Conservation (phyloP, 2,329 filamentous ascomycete genomes). For the Colletotrichum echinochloae region DNA sequence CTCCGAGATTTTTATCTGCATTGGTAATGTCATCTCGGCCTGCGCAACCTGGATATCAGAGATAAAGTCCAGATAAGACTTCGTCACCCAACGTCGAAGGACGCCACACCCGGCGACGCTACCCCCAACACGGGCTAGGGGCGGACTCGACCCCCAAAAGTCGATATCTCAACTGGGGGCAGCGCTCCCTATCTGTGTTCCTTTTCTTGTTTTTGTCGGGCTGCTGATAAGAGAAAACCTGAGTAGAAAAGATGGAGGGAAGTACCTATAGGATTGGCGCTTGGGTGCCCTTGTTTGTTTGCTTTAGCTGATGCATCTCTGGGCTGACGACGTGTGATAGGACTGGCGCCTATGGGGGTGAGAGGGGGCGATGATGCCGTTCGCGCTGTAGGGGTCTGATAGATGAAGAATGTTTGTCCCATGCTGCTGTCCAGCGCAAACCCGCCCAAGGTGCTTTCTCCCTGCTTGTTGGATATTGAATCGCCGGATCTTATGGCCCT, state of each 20-base stretch:
- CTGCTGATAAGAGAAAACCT: constrained; percentile 35
- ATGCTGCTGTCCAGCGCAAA: constrained; percentile 1
- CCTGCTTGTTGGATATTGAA: constrained; percentile 1
- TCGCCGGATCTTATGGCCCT: not conserved
- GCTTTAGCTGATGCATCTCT: not conserved
- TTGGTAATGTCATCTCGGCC: not conserved
- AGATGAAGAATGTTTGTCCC: not conserved
- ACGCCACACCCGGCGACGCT: not conserved
- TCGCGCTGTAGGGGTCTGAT: not conserved
- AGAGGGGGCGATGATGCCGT: constrained; percentile 1
- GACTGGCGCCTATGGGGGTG: constrained; percentile 12
- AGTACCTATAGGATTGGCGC: not conserved
- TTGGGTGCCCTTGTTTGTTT: not conserved
- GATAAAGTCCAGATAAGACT: constrained; percentile 28
- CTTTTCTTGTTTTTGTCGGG: not conserved
- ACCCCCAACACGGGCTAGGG: not conserved
- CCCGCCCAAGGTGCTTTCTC: not conserved
- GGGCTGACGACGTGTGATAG: constrained; percentile 21
- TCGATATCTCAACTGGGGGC: constrained; percentile 4
- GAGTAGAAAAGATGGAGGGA: too few relatives aligned
- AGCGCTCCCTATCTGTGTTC: not conserved
- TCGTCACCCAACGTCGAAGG: not conserved
- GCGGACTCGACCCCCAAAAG: not conserved
- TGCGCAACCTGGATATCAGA: constrained; percentile 8
- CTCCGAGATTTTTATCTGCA: too few relatives aligned